phyloP scores from a whole-genome alignment of 2,329 filamentous ascomycete species.

The Aspergillus pseudonomiae region DNA sequence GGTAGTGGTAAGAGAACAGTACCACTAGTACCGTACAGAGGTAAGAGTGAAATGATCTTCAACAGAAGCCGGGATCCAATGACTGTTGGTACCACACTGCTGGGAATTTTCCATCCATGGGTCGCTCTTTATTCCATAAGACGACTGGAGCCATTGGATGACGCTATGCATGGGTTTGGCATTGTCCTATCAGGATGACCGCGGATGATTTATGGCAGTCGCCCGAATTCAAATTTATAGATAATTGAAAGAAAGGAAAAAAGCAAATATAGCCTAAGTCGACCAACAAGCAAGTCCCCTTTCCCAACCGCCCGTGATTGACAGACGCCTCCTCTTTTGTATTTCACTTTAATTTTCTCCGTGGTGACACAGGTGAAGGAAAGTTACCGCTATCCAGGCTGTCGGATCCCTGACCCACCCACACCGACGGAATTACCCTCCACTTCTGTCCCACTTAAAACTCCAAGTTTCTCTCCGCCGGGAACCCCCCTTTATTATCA shows the following conservation, averaged over 20 bases:
- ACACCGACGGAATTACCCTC: constrained; percentile 19
- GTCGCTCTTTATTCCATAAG: constrained; percentile 18
- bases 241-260: not conserved
- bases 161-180: constrained; percentile 10
- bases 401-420: constrained; percentile 27
- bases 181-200: not conserved
- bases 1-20: not conserved
- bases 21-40: constrained; percentile 10
- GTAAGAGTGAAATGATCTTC: constrained; percentile 22
- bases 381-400: constrained; percentile 26
- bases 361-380: constrained; percentile 8
- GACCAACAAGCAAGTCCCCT: not conserved
- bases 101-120: constrained; percentile 29
- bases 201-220: not conserved
- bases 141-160: constrained; percentile 10
- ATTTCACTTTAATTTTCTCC: not conserved
- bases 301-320: not conserved
- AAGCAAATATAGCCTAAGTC: not conserved
- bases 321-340: not conserved
- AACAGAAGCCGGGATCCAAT: constrained; percentile 31
- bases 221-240: not conserved
- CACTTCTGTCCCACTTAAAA: constrained; percentile 19
- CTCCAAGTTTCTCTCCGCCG: constrained; percentile 1
- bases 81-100: constrained; percentile 28
- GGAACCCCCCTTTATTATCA: constrained; percentile 1